Evolutionary conservation across 2,329 filamentous ascomycete species (phyloP), one percentile per base, ranked within the genome.

Genomic region (Alternaria hordeiaustralica): DNA sequence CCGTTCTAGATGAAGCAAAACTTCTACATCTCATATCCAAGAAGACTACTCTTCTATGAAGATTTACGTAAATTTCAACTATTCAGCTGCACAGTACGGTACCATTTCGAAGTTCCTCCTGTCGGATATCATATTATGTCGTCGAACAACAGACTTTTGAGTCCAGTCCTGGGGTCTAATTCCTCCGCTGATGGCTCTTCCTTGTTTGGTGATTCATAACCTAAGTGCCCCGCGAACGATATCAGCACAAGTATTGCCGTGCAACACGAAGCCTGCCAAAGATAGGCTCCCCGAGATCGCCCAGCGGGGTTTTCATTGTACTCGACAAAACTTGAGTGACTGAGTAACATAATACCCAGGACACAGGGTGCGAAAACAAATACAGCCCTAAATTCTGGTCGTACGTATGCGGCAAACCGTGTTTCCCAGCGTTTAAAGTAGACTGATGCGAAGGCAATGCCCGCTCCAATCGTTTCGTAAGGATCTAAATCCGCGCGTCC

Each of bases 401-500:
- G n/a, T n/a, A n/a, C n/a, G n/a, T n/a, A n/a, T n/a, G n/a, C n/a
- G n/a, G n/a, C n/a, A n/a, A n/a, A n/a, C n/a, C n/a, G n/a, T n/a
- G n/a, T n/a, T 21, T 21, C 4, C 21, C 21, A 21, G 4, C 21
- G 21, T 21, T 3, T 28, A 12, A 11, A 18, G n/a, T 43, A 43
- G 3, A 43, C 2, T 8, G 2, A 11, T 18, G 3, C 1, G 4
- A 20, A 4, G 15, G 15, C 1, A 4, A n/a, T 2, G 10, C 4
- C 7, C 3, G 2, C 0, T 9, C 4, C 4, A n/a, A 43, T 4
- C 8, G 9, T 1, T 1, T 6, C 13, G 30, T 6, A 15, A 0
- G 30, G 6, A 1, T 7, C 3, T 15, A 2, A 2, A 11, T 5
- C 0, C 0, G 8, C 2, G n/a, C 4, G n/a, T 0, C 41, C 3